Evolutionary conservation across 2,329 filamentous ascomycete species (phyloP).

Genomic region (Lachnellula willkommii): DNA sequence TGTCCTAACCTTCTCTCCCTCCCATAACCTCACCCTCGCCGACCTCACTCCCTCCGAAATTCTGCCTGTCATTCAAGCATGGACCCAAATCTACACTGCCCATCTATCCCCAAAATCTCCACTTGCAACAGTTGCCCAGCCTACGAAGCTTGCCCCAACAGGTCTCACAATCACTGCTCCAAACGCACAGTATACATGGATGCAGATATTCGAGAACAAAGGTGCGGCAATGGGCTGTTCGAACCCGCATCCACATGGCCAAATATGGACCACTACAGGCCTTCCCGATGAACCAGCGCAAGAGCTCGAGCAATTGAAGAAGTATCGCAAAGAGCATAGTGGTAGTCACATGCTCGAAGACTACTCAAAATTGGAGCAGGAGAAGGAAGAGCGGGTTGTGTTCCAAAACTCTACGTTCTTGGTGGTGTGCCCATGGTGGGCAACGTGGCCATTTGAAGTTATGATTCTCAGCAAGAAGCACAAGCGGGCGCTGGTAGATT

Average conservation of each 20-base stretch:
- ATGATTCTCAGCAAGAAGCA: conserved; percentile 83
- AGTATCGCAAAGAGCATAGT: conserved; percentile 67
- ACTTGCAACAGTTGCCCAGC: conserved; percentile 42
- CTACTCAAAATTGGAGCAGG: conserved; percentile 76
- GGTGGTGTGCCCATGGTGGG: conserved; percentile 95
- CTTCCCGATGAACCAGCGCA: conserved; percentile 82
- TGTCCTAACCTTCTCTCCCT: conserved; percentile 88
- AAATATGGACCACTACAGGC: conserved; percentile 90
- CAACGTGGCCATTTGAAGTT: conserved; percentile 93
- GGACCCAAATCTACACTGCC: conserved; percentile 82
- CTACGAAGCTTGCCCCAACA: conserved; percentile 39
- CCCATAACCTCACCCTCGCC: conserved; percentile 86
- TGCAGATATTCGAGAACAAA: conserved; percentile 99
- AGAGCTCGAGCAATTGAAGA: conserved; percentile 72
- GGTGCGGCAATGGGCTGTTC: conserved; percentile 97
- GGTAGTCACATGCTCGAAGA: conserved; percentile 77
- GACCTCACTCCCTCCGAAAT: conserved; percentile 77
- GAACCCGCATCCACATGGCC: conserved; percentile 95
- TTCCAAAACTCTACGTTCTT: conserved; percentile 83
- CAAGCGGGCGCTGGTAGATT: conserved; percentile 77
- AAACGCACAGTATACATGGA: conserved; percentile 79
- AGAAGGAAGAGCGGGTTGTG: conserved; percentile 79
- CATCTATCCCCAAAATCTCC: conserved; percentile 70
- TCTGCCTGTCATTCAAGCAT: conserved; percentile 76
- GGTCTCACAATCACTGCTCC: conserved; percentile 45